Conservation (phyloP, 2,329 filamentous ascomycete species). For the Diaporthe longicolla region DNA sequence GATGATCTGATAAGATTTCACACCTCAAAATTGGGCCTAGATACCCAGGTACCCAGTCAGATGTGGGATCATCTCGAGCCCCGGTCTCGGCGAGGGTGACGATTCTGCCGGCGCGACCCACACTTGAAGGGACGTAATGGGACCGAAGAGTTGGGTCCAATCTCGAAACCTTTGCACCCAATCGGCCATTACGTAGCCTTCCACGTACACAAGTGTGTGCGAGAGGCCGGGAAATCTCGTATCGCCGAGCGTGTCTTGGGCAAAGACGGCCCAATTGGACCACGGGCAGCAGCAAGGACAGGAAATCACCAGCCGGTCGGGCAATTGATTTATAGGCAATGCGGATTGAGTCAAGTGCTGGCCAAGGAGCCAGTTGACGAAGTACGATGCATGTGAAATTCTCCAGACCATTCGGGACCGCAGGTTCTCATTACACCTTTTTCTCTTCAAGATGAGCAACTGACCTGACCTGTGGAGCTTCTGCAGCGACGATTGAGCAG, state of each 20-base stretch:
- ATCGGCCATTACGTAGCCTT: conserved; percentile 30
- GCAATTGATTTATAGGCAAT: too few species aligned
- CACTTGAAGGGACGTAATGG: conserved; percentile 8
- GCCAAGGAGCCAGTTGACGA: too few species aligned
- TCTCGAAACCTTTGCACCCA: background rate
- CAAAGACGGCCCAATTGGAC: background rate
- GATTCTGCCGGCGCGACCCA: conserved; percentile 5
- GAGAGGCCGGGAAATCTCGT: background rate
- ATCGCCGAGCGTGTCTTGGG: background rate
- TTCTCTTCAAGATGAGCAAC: conserved; percentile 55
- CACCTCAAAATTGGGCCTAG: background rate
- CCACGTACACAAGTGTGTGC: background rate
- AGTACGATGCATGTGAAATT: too few species aligned
- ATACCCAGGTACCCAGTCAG: background rate
- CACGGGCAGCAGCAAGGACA: background rate
- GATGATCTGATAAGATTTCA: conserved; percentile 61
- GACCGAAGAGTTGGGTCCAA: conserved; percentile 17
- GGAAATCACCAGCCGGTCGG: background rate
- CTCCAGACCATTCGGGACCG: too few species aligned
- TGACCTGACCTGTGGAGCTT: too few species aligned
- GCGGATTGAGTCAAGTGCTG: conserved; percentile 48
- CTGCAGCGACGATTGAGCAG: background rate
- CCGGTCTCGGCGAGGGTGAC: conserved; percentile 17
- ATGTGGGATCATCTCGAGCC: conserved; percentile 13
- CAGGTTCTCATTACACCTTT: too few species aligned